These are phyloP conservation scores for Fusarium guadeloupense DNA, from an alignment of 2,329 filamentous ascomycete species.

Conservation along the genomic window DNA sequence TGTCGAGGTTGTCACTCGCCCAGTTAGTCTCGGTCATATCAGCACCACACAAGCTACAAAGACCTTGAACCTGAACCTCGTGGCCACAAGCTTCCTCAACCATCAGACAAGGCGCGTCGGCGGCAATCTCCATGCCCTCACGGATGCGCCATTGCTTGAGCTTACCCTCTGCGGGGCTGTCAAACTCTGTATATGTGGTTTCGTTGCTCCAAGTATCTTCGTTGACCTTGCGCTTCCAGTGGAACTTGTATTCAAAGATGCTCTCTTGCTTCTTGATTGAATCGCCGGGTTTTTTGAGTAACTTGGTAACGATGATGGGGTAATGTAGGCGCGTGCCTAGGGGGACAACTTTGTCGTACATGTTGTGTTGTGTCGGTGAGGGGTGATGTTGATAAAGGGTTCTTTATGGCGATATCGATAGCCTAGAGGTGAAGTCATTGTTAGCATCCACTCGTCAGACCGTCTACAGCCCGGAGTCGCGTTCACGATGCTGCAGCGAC, in stretches of 20 bases:
- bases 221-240: conserved; percentile 78
- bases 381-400: conserved; percentile 1
- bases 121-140: conserved; percentile 70
- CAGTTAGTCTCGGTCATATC: conserved; percentile 94
- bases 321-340: conserved; percentile 79
- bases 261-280: conserved; percentile 77
- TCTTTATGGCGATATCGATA: conserved; percentile 10
- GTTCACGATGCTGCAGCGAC: conserved; percentile 6
- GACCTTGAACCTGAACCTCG: conserved; percentile 87
- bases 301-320: conserved; percentile 89
- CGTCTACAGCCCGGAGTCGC: neutral
- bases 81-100: conserved; percentile 93
- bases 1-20: conserved; percentile 81
- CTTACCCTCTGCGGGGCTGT: conserved; percentile 83
- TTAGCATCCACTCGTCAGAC: conserved; percentile 19
- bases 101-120: conserved; percentile 70
- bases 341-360: conserved; percentile 56
- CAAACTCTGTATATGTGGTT: conserved; percentile 79
- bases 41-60: conserved; percentile 92
- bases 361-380: conserved; percentile 30
- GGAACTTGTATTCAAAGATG: conserved; percentile 88
- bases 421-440: neutral
- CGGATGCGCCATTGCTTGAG: conserved; percentile 79
- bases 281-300: conserved; percentile 81
- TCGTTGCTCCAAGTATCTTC: conserved; percentile 69